These are phyloP conservation scores for Blumeria graminis DNA, from an alignment of 2,329 filamentous ascomycete species.

Conservation along the genomic window DNA sequence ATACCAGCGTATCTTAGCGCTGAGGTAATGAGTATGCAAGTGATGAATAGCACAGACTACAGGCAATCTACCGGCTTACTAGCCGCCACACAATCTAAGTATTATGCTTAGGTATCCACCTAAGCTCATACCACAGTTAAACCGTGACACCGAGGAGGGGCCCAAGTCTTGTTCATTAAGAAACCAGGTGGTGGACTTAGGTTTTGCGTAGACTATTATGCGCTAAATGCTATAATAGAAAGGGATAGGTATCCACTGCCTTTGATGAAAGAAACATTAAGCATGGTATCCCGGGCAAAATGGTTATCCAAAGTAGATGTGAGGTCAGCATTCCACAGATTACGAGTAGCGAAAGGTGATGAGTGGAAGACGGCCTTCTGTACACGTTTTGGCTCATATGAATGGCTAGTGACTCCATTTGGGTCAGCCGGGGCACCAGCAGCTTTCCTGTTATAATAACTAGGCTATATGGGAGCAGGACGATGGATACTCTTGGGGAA, in stretches of 20 bases:
- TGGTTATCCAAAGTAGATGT: background rate
- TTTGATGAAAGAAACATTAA: background rate
- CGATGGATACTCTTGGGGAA: too few relatives aligned
- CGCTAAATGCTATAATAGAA: slow-evolving; percentile 2
- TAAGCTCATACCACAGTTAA: too few relatives aligned
- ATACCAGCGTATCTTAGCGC: too few relatives aligned
- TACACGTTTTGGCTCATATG: background rate
- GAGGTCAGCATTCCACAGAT: background rate
- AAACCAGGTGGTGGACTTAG: background rate
- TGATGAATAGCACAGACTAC: too few relatives aligned
- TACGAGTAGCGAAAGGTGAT: background rate
- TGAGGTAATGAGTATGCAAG: too few relatives aligned
- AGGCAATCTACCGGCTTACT: too few relatives aligned
- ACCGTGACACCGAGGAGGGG: too few relatives aligned
- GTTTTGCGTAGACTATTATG: slow-evolving; percentile 2
- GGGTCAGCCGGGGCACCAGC: background rate
- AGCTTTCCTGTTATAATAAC: too few relatives aligned
- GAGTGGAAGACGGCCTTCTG: background rate
- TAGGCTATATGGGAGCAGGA: too few relatives aligned
- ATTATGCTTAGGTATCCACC: too few relatives aligned
- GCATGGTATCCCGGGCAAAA: background rate
- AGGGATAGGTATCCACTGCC: slow-evolving; percentile 1
- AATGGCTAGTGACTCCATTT: background rate
- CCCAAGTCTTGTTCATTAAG: slow-evolving; percentile 1
- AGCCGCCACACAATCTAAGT: too few relatives aligned